Conservation (phyloP, 179 eudicot genomes). For the Beta lomatogona region DNA sequence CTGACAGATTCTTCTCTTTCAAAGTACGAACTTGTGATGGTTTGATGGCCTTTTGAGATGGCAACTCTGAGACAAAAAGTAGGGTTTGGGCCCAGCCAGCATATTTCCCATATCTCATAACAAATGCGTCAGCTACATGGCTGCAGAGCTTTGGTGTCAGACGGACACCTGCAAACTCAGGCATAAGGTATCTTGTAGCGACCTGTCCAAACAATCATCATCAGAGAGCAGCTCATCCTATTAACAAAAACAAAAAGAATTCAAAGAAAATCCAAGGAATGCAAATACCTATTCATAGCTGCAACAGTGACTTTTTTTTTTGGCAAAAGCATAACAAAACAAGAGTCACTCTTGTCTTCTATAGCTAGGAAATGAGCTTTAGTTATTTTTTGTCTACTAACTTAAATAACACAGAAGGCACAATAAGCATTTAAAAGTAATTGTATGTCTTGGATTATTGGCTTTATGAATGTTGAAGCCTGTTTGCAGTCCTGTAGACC, state of each 20-base stretch:
- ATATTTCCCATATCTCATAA: slow-evolving; percentile 82
- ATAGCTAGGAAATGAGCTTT: no score
- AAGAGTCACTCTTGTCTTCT: no score
- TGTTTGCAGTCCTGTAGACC: no score
- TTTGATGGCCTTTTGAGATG: slow-evolving; percentile 74
- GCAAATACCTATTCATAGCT: neutral
- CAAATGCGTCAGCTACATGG: slow-evolving; percentile 90
- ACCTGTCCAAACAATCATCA: slow-evolving; percentile 42
- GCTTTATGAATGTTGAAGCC: no score
- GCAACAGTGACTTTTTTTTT: no score
- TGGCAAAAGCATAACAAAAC: no score
- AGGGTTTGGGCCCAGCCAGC: slow-evolving; percentile 99
- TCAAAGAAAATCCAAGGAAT: neutral
- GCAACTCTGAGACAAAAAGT: slow-evolving; percentile 89
- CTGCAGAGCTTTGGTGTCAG: slow-evolving; percentile 62
- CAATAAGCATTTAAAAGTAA: no score
- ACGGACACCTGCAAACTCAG: slow-evolving; percentile 79
- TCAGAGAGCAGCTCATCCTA: neutral
- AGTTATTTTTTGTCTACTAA: no score
- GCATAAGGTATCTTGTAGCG: slow-evolving; percentile 83
- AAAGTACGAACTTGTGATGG: slow-evolving; percentile 28
- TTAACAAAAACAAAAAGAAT: neutral
- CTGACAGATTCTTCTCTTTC: slow-evolving; percentile 32
- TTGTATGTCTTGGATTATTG: no score
- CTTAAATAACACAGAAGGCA: no score